A percentile compares a stretch with the other conserved stretches of the same genome.
Conservation (phyloP, 1,139 yeast species). For the Blastobotrys raffinosifermentans region DNA sequence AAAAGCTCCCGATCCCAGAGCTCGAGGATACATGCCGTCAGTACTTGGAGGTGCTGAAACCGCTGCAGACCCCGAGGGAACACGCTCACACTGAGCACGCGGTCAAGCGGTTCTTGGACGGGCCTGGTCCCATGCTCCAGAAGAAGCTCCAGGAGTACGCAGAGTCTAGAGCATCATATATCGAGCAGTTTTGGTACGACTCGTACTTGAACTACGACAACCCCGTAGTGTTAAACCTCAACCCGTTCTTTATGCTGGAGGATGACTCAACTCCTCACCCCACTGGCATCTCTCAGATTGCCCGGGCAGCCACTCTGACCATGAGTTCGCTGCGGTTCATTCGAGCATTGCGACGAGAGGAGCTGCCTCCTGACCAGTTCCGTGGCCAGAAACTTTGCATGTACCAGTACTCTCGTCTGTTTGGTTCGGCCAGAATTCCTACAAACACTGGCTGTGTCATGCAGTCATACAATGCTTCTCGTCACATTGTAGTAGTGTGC, state of each 20-base stretch:
- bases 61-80: constrained; percentile 70
- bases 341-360: constrained; percentile 69
- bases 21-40: constrained; percentile 56
- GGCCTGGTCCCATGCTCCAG: constrained; percentile 58
- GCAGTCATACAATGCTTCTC: constrained; percentile 71
- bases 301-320: constrained; percentile 77
- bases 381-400: constrained; percentile 68
- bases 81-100: constrained; percentile 56
- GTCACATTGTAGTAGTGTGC: constrained; percentile 77
- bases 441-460: constrained; percentile 74
- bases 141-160: constrained; percentile 59
- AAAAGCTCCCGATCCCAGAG: constrained; percentile 73
- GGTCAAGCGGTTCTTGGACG: constrained; percentile 51
- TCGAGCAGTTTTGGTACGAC: constrained; percentile 92
- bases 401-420: constrained; percentile 82
- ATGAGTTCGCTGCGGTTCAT: constrained; percentile 72
- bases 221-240: constrained; percentile 76
- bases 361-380: constrained; percentile 65
- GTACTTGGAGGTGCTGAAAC: constrained; percentile 62
- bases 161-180: constrained; percentile 62
- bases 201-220: constrained; percentile 81
- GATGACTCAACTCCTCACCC: constrained; percentile 85
- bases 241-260: constrained; percentile 81
- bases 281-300: constrained; percentile 62
- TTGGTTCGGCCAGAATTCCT: constrained; percentile 84